Evolutionary conservation across 306 rosid species (phyloP).

Genomic region (Gastrolobium bilobum): DNA sequence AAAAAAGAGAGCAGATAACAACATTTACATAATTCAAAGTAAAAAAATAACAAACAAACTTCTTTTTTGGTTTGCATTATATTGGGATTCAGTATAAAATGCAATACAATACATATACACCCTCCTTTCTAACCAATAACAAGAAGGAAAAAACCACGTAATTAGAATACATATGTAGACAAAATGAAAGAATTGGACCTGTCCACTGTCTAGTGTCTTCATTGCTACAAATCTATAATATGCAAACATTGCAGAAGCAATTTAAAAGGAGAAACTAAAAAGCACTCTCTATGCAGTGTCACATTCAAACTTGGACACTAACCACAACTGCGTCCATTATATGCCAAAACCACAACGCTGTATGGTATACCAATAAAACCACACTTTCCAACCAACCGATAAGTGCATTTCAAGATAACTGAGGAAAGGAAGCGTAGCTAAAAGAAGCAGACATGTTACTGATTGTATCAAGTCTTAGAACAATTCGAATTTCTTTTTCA

Average conservation of each 20-base stretch:
- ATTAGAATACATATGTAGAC: slow-evolving; percentile 51
- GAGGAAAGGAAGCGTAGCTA: slow-evolving; percentile 48
- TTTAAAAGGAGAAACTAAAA: slow-evolving; percentile 48
- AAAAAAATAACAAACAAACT: slow-evolving; percentile 44
- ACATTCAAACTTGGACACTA: slow-evolving; percentile 65
- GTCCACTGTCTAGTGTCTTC: slow-evolving; percentile 51
- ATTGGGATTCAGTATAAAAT: slow-evolving; percentile 50
- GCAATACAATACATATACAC: slow-evolving; percentile 64
- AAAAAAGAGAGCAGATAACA: neutral
- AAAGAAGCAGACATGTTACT: slow-evolving; percentile 46
- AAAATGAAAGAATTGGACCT: slow-evolving; percentile 71
- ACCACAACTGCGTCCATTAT: slow-evolving; percentile 55
- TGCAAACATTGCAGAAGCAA: slow-evolving; percentile 60
- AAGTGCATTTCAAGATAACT: slow-evolving; percentile 54
- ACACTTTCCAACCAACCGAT: slow-evolving; percentile 56
- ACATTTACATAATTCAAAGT: neutral
- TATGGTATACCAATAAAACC: slow-evolving; percentile 57
- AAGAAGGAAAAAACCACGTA: neutral
- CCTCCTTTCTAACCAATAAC: slow-evolving; percentile 52
- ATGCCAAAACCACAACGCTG: slow-evolving; percentile 54
- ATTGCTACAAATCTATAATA: slow-evolving; percentile 46
- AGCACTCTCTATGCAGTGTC: slow-evolving; percentile 73
- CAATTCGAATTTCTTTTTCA: slow-evolving; percentile 83
- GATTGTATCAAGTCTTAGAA: slow-evolving; percentile 62
- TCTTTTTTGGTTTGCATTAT: slow-evolving; percentile 42